Evolutionary conservation across 192 early-diverging fungal genomes (phyloP).

Genomic region (Gonapodya prolifera): DNA sequence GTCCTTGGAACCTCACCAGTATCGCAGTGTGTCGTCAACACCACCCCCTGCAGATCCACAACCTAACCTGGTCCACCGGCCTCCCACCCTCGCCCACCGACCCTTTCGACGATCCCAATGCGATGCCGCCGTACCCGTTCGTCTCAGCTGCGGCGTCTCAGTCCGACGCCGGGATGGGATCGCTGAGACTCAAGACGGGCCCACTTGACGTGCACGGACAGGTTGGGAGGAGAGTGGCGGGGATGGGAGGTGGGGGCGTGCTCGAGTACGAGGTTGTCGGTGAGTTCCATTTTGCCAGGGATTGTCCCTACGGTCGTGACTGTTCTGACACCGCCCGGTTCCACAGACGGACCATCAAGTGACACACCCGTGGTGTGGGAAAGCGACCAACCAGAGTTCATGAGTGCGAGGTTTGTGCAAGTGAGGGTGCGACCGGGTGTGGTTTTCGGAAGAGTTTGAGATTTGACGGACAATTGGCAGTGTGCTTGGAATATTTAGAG

Average conservation of each 20-base stretch:
- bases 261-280: not conserved
- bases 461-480: too few relatives aligned
- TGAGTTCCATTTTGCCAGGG: not conserved
- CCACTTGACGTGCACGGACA: not conserved
- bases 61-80: not conserved
- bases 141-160: not conserved
- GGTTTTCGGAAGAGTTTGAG: not conserved
- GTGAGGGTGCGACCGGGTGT: not conserved
- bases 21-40: too few relatives aligned
- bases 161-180: not conserved
- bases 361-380: not conserved
- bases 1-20: too few relatives aligned
- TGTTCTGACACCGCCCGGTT: not conserved
- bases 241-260: not conserved
- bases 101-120: not conserved
- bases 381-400: not conserved
- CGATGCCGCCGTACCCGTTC: not conserved
- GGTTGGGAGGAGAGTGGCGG: not conserved
- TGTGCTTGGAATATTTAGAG: too few relatives aligned
- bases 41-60: not conserved
- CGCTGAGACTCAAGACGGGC: not conserved
- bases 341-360: not conserved
- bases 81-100: not conserved
- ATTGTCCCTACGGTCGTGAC: not conserved
- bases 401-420: not conserved